phyloP scores from a whole-genome alignment of 2,329 filamentous ascomycete genomes.

The Ophiostoma sp. region DNA sequence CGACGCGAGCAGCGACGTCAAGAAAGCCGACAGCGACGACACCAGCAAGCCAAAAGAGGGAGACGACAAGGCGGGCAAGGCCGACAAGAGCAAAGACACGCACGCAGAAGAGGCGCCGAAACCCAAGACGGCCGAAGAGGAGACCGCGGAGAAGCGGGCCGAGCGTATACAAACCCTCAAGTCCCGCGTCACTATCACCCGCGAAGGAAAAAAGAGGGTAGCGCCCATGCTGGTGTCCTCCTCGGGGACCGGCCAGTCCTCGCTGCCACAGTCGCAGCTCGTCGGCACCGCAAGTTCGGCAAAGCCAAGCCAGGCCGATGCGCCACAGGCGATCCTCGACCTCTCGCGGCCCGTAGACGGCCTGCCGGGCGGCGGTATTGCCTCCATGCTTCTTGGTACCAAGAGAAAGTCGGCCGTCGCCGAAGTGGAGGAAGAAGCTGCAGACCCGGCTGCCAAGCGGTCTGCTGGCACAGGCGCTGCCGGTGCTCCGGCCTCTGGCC shows the following conservation, averaged over 20 bases:
- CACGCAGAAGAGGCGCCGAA: slow-evolving; percentile 1
- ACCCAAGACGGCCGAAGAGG: slow-evolving; percentile 35
- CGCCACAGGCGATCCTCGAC: slow-evolving; percentile 78
- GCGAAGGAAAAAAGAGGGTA: slow-evolving; percentile 95
- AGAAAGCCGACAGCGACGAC: slow-evolving; percentile 28
- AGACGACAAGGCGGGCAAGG: neutral
- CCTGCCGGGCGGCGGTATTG: slow-evolving; percentile 80
- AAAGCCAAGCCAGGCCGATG: slow-evolving; percentile 60
- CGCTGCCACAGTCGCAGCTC: slow-evolving; percentile 80
- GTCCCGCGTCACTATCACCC: slow-evolving; percentile 87
- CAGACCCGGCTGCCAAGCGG: slow-evolving; percentile 17
- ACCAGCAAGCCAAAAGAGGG: slow-evolving; percentile 26
- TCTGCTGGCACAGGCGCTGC: slow-evolving; percentile 14
- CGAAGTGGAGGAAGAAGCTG: slow-evolving; percentile 64
- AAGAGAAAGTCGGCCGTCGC: slow-evolving; percentile 80
- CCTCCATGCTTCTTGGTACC: slow-evolving; percentile 82
- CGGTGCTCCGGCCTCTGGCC: slow-evolving; percentile 42
- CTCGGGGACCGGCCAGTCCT: slow-evolving; percentile 79
- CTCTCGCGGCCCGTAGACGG: slow-evolving; percentile 92
- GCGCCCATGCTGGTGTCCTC: slow-evolving; percentile 87
- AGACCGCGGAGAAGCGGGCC: slow-evolving; percentile 49
- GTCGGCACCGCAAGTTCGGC: slow-evolving; percentile 64
- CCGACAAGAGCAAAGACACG: neutral
- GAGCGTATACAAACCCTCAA: slow-evolving; percentile 63
- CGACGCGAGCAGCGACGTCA: slow-evolving; percentile 27